A percentile compares a stretch with the other conserved stretches of the same genome.
Evolutionary conservation across 1,284 basidiomycete species (phyloP).

Genomic region (Rhodotorula mucilaginosa): DNA sequence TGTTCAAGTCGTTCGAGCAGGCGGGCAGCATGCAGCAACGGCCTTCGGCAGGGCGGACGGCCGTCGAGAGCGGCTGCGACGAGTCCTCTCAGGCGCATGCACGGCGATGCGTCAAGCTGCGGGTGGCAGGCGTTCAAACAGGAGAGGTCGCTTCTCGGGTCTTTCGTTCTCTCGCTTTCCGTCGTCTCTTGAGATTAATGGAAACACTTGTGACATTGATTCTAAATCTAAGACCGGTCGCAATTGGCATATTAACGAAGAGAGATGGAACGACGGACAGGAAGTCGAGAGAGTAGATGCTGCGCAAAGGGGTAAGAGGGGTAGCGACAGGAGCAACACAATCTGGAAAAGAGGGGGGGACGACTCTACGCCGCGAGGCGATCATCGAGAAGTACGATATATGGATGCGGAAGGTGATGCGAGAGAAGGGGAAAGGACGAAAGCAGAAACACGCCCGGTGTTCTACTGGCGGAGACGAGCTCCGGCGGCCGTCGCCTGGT

Average conservation of each 20-base stretch:
- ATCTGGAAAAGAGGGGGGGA: background rate
- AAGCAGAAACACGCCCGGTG: background rate
- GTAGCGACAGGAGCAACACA: background rate
- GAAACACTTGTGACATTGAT: background rate
- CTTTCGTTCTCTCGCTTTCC: no score
- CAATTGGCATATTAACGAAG: background rate
- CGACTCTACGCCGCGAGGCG: constrained; percentile 1
- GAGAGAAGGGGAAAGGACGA: constrained; percentile 2
- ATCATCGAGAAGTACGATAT: background rate
- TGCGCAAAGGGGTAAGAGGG: background rate
- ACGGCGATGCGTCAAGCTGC: no score
- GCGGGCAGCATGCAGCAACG: no score
- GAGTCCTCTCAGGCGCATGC: no score
- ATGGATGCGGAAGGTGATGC: constrained; percentile 1
- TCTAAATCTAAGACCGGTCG: background rate
- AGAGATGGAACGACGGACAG: background rate
- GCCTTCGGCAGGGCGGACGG: no score
- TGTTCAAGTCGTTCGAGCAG: no score
- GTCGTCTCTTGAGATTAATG: background rate
- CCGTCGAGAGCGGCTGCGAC: no score
- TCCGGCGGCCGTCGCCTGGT: constrained; percentile 32
- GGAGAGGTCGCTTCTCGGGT: no score
- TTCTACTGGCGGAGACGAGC: constrained; percentile 29
- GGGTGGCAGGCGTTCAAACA: no score
- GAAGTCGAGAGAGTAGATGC: background rate